These are phyloP conservation scores for Zalaria sp. DNA, from an alignment of 2,329 filamentous ascomycete genomes.

Conservation along the genomic window DNA sequence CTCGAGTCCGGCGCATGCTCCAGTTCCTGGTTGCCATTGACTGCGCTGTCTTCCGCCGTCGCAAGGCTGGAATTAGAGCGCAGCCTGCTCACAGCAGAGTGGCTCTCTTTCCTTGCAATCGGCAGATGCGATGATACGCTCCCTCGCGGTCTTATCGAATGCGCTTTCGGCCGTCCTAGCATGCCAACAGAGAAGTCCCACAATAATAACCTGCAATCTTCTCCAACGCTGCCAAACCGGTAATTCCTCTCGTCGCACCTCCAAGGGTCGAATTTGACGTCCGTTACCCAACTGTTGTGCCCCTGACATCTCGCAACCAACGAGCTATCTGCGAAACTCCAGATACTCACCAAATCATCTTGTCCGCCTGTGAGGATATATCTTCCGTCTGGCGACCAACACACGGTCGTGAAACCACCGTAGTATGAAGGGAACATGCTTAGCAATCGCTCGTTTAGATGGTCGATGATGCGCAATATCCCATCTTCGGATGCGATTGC, in stretches of 20 bases:
- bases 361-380: conserved; percentile 93
- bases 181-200: conserved; percentile 98
- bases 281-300: conserved; percentile 89
- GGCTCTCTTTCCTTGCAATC: conserved; percentile 44
- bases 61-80: conserved; percentile 59
- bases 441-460: conserved; percentile 74
- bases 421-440: conserved; percentile 87
- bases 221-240: conserved; percentile 87
- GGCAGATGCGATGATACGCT: conserved; percentile 40
- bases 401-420: conserved; percentile 81
- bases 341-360: conserved; percentile 92
- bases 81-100: conserved; percentile 42
- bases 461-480: conserved; percentile 78
- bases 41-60: conserved; percentile 15
- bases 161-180: conserved; percentile 74
- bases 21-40: conserved; percentile 34
- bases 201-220: conserved; percentile 77
- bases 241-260: conserved; percentile 92
- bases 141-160: conserved; percentile 40
- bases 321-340: conserved; percentile 70
- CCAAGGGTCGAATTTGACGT: conserved; percentile 93
- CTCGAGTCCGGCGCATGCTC: conserved; percentile 77
- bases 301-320: conserved; percentile 88
- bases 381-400: conserved; percentile 94
- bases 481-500: conserved; percentile 89